Evolutionary conservation across 2,329 filamentous ascomycete genomes (phyloP), one percentile per base, ranked within the genome.

Genomic region (Phyllosticta citriasiana): DNA sequence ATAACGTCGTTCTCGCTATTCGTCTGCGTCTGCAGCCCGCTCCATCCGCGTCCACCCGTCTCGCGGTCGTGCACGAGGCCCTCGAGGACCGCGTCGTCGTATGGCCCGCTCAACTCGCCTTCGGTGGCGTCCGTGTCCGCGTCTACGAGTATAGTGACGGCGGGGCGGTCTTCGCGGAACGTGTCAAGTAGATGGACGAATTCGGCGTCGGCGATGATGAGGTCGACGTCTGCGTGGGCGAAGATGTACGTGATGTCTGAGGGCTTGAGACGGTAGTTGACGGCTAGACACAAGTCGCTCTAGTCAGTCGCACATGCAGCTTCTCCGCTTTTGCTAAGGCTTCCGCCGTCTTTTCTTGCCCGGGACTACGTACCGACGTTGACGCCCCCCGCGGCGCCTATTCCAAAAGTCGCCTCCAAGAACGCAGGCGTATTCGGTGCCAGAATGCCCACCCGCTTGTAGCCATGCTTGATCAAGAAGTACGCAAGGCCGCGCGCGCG

Each of bases 341-440:
- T 55, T 26, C 14, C 53, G 12, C 33, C 30, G 3, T 40, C 12
- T 24, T 47, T 53, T 40, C 26, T 14, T 22, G 9, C 9, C 27
- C 6, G 8, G 14, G 24, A 6, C 22, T 10, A 57, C 55, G 63
- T 71, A 79, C 80, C 81, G 59, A 96, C 88, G 64, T 91, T 85
- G 25, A 95, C 83, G 7, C 81, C 89, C 1, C 91, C 91, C 0
- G 89, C 89, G 1, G 89, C 92, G 0, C 86, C 87, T 66, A 97
- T 88, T 1, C 89, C 94, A 70, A 90, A 99, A 64, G 96, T 89
- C 6, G 86, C 84, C 76, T 97, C 93, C 27, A 99, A 79, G 68
- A 97, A 97, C 0, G 92, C 92, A 0, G 94, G 94, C 0, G 94
- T 99, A 72, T 99, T 99, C 2, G 94, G 89, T 8, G 86, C 87